Evolutionary conservation across 495 filamentous ascomycete genomes (phyloP).

Genomic region (Penicillium lividum): DNA sequence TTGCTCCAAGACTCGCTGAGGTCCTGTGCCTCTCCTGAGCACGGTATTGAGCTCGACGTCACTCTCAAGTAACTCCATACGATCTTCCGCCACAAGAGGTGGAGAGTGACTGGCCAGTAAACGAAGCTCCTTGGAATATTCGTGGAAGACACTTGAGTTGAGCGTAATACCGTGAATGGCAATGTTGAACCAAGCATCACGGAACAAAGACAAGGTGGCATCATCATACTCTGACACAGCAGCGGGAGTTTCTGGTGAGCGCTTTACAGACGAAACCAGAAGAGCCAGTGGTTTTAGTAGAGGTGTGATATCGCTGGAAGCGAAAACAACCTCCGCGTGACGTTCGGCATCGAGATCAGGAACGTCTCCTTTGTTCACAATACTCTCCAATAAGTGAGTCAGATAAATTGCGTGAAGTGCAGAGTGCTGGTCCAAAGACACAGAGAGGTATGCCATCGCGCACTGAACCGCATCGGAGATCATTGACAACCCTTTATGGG

Average conservation of each 20-base stretch:
- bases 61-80: slow-evolving; percentile 85
- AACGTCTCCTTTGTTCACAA: slow-evolving; percentile 84
- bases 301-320: slow-evolving; percentile 79
- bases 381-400: slow-evolving; percentile 78
- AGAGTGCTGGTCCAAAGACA: slow-evolving; percentile 63
- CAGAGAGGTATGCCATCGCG: slow-evolving; percentile 77
- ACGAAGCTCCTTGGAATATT: slow-evolving; percentile 69
- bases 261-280: slow-evolving; percentile 61
- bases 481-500: slow-evolving; percentile 60
- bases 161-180: slow-evolving; percentile 88
- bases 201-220: slow-evolving; percentile 66
- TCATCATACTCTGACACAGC: slow-evolving; percentile 53
- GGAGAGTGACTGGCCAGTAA: slow-evolving; percentile 82
- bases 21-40: slow-evolving; percentile 75
- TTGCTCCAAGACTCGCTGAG: slow-evolving; percentile 74
- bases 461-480: slow-evolving; percentile 41
- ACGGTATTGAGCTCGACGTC: slow-evolving; percentile 95
- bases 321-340: slow-evolving; percentile 72
- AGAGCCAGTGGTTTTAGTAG: slow-evolving; percentile 79
- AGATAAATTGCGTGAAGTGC: slow-evolving; percentile 76
- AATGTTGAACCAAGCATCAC: slow-evolving; percentile 97
- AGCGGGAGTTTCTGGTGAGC: slow-evolving; percentile 32
- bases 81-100: slow-evolving; percentile 78
- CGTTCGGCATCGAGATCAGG: slow-evolving; percentile 58
- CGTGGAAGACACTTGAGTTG: slow-evolving; percentile 64